Evolutionary conservation across 805 yeast species (phyloP), one percentile per base, ranked within the genome.

Genomic region (Starmerella tilneyi): DNA sequence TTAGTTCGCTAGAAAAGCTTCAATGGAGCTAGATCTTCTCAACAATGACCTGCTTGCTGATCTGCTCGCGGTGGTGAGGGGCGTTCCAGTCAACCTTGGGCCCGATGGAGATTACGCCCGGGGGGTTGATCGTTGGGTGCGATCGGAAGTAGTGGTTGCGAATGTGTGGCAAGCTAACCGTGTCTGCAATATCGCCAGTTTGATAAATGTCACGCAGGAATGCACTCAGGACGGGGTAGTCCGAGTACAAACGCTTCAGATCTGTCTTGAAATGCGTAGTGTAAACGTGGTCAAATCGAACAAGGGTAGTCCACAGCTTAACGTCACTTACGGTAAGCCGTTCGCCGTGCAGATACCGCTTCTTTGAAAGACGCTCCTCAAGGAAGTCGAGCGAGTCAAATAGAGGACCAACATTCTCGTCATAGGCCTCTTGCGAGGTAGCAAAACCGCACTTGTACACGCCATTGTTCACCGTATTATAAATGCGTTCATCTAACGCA

Each of bases 241-340:
- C 83, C 34, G 58, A 62, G 59, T 96, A 75, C 56, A 89, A 82
- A 70, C 79, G 81, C 39, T 79, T 79, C 50, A 85, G 63, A 63
- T 89, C 89, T 63, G 95, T 84, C 66, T 89, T 92, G 75, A 89
- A 92, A 63, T 89, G 96, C 64, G 88, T 95, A 44, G 81, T 89
- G 60, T 89, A 89, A 19, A 86, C 94, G 1, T 94, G 82, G 62
- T 89, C 97, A 58, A 89, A 89, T 57, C 98, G 76, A 35, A 85
- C 71, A 48, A 89, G 79, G 2, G 97, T 89, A 20, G 96, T 78
- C 67, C 67, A 89, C 41, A 89, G 73, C 53, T 96, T 73, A 47
- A 89, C 71, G 62, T 89, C 98, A 6, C 94, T 94, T 66, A 89
- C 96, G 2, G 96, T 88, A 44, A 89, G 65, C 38, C 63, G 67